Evolutionary conservation across 106 monocot genomes (phyloP).

Genomic region (Platanthera guangdongensis): DNA sequence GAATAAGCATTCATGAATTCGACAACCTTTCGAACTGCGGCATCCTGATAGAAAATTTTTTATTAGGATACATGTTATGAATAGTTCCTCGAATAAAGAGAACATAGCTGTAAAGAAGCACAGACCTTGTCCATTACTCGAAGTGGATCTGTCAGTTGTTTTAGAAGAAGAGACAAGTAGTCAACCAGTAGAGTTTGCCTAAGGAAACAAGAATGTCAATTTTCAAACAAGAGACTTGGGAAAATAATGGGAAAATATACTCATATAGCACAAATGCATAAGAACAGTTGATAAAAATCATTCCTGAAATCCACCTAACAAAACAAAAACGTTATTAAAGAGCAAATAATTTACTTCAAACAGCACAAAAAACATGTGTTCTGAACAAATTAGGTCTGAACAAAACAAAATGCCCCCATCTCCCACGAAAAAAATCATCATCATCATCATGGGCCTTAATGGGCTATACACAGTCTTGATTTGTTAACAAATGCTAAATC

Average conservation of each 20-base stretch:
- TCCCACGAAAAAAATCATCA: too few species aligned
- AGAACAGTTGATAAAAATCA: neutral
- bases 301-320: neutral
- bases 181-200: conserved; percentile 69
- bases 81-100: neutral
- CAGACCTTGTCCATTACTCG: conserved; percentile 52
- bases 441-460: too few species aligned
- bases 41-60: conserved; percentile 47
- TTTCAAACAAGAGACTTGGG: neutral
- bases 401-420: too few species aligned
- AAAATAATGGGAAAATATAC: neutral
- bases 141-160: conserved; percentile 65
- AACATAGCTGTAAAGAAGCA: neutral
- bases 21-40: conserved; percentile 77
- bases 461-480: too few species aligned
- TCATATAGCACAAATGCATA: neutral
- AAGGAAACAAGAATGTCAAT: neutral
- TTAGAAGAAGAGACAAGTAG: conserved; percentile 73
- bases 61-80: neutral
- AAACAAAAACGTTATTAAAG: too few species aligned
- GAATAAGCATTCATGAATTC: conserved; percentile 93
- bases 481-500: too few species aligned
- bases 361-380: too few species aligned
- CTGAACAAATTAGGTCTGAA: too few species aligned
- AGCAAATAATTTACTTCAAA: too few species aligned